Conservation (phyloP, 768 basidiomycete species). For the Fomitopsis pulvina region DNA sequence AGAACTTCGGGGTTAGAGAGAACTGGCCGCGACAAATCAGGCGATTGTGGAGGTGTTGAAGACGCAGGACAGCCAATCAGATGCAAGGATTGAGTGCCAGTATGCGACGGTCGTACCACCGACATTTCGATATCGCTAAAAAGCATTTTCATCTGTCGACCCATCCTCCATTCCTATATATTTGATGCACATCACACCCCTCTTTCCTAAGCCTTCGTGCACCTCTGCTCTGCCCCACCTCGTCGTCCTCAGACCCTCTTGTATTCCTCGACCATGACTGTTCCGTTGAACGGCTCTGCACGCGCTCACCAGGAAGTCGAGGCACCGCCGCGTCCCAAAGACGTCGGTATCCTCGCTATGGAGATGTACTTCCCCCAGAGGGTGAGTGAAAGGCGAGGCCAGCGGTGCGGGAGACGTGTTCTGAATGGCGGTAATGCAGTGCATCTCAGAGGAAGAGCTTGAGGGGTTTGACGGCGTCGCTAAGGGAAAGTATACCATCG, state of each 20-base stretch:
- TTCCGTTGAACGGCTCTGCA: constrained; percentile 18
- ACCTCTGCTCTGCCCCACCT: no score
- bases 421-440: constrained; percentile 35
- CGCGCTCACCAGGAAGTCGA: constrained; percentile 18
- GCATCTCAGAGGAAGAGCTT: constrained; percentile 92
- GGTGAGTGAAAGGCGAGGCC: constrained; percentile 36
- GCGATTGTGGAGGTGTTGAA: background rate
- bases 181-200: constrained; percentile 8
- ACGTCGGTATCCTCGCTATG: constrained; percentile 90
- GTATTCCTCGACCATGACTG: constrained; percentile 17
- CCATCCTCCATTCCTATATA: constrained; percentile 20
- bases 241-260: constrained; percentile 7
- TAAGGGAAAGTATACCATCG: constrained; percentile 98
- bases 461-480: constrained; percentile 92
- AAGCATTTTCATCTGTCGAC: constrained; percentile 20
- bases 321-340: constrained; percentile 58
- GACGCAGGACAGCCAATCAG: constrained; percentile 4
- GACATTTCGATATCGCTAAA: constrained; percentile 8
- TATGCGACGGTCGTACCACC: constrained; percentile 22
- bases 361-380: constrained; percentile 94
- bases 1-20: constrained; percentile 8
- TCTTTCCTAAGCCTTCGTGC: background rate
- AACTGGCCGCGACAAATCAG: background rate
- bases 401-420: constrained; percentile 9
- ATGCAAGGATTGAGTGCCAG: background rate